A percentile compares a stretch with the other conserved stretches of the same genome.
phyloP scores from a whole-genome alignment of 192 early-diverging fungal genomes.

The Umbelopsis sp. region DNA sequence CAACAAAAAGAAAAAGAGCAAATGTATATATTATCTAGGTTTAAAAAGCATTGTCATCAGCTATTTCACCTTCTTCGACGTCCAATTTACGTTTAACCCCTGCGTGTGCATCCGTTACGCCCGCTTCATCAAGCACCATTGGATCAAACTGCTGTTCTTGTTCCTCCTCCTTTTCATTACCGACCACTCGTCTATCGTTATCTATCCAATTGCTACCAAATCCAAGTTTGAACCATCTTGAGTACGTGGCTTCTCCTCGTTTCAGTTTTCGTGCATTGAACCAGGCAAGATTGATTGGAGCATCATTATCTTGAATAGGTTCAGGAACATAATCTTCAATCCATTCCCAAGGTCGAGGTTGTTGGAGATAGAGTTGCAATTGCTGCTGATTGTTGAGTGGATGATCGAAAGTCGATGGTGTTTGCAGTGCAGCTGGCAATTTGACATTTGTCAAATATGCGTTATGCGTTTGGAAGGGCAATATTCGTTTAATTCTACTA shows the following conservation, averaged over 20 bases:
- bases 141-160: conserved; percentile 10
- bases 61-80: conserved; percentile 19
- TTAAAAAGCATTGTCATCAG: conserved; percentile 10
- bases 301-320: conserved; percentile 39
- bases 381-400: conserved; percentile 27
- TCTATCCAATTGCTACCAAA: conserved; percentile 27
- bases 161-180: conserved; percentile 1
- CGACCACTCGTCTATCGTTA: conserved; percentile 6
- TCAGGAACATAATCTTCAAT: conserved; percentile 56
- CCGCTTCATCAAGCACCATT: conserved; percentile 8
- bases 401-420: conserved; percentile 21
- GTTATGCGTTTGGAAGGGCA: conserved; percentile 58
- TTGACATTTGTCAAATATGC: conserved; percentile 52
- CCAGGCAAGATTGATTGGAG: conserved; percentile 31
- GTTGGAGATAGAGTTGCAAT: conserved; percentile 35
- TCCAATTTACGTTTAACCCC: conserved; percentile 17
- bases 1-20: neutral
- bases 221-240: conserved; percentile 38
- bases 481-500: conserved; percentile 50
- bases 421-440: conserved; percentile 29
- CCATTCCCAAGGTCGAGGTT: conserved; percentile 59
- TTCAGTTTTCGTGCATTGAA: conserved; percentile 37
- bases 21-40: conserved; percentile 4
- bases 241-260: conserved; percentile 34
- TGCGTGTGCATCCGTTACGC: neutral